Percentiles rank a stretch among this genome's conserved stretches.
Evolutionary conservation across 805 yeast genomes (phyloP).

Genomic region (Clavispora fructus): DNA sequence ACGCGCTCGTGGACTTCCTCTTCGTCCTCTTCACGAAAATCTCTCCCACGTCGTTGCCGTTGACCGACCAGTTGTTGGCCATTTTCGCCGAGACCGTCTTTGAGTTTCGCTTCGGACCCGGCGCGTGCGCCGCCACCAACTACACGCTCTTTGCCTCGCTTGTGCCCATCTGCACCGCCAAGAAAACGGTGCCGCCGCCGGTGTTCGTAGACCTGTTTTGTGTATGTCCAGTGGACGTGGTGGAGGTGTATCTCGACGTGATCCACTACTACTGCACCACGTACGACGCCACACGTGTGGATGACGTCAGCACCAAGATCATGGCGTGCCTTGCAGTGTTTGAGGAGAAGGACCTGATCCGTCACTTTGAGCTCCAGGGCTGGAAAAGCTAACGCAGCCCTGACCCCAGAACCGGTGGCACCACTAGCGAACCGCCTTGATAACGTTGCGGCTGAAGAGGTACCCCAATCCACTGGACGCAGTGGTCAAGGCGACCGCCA

Average conservation of each 20-base stretch:
- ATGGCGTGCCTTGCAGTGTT: constrained; percentile 9
- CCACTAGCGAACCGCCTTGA: constrained; percentile 28
- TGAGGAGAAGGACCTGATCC: constrained; percentile 7
- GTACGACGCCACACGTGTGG: constrained; percentile 1
- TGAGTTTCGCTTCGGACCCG: constrained; percentile 3
- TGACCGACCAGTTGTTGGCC: constrained; percentile 6
- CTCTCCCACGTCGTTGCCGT: background rate
- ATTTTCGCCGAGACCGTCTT: constrained; percentile 12
- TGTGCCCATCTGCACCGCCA: constrained; percentile 1
- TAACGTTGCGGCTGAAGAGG: constrained; percentile 63
- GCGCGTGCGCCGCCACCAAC: constrained; percentile 1
- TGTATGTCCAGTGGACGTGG: constrained; percentile 3
- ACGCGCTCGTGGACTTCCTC: constrained; percentile 1
- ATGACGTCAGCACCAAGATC: constrained; percentile 1
- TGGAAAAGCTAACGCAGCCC: constrained; percentile 1
- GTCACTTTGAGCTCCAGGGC: constrained; percentile 3
- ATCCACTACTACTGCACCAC: constrained; percentile 8
- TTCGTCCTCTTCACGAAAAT: constrained; percentile 3
- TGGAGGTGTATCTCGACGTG: constrained; percentile 8
- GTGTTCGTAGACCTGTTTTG: constrained; percentile 1
- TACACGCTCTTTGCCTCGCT: constrained; percentile 5
- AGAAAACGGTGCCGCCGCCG: background rate
- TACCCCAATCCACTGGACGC: constrained; percentile 74
- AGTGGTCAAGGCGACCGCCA: constrained; percentile 52
- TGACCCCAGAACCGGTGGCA: no score